phyloP scores from a whole-genome alignment of 2,329 filamentous ascomycete genomes.

The Paracoccidioides lutzii region DNA sequence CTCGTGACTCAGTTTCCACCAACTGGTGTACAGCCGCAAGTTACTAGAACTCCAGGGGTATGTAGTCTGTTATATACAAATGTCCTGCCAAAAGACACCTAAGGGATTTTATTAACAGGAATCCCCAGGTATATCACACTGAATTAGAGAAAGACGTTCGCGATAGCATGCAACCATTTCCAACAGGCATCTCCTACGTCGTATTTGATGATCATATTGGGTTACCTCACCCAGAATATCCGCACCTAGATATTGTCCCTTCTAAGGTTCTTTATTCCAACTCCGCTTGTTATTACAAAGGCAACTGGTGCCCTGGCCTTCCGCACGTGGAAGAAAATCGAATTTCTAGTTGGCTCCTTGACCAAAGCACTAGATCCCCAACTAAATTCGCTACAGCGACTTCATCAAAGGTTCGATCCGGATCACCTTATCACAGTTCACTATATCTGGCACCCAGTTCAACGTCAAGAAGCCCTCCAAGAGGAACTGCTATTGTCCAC shows the following conservation, averaged over 20 bases:
- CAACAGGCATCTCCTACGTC: constrained; percentile 8
- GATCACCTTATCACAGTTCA: background rate
- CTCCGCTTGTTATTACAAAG: constrained; percentile 2
- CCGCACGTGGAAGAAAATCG: constrained; percentile 2
- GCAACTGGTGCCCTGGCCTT: constrained; percentile 2
- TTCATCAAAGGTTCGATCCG: background rate
- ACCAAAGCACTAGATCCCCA: background rate
- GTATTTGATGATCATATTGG: constrained; percentile 1
- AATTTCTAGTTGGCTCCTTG: background rate
- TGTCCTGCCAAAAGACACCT: background rate
- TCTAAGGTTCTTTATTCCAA: background rate
- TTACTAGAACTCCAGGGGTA: background rate
- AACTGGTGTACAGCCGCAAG: background rate
- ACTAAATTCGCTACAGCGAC: background rate
- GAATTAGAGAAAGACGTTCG: constrained; percentile 5
- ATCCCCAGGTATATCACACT: constrained; percentile 1
- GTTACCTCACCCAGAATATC: constrained; percentile 1
- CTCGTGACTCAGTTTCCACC: background rate
- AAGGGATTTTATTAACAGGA: background rate
- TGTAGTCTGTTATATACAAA: background rate
- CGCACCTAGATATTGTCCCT: constrained; percentile 4
- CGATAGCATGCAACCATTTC: constrained; percentile 16
- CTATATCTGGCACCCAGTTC: background rate
- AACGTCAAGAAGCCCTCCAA: background rate
- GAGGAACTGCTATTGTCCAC: background rate